Percentiles rank a stretch among this genome's conserved stretches.
Evolutionary conservation across 2,329 filamentous ascomycete species (phyloP).

Genomic region (Colletotrichum lini): DNA sequence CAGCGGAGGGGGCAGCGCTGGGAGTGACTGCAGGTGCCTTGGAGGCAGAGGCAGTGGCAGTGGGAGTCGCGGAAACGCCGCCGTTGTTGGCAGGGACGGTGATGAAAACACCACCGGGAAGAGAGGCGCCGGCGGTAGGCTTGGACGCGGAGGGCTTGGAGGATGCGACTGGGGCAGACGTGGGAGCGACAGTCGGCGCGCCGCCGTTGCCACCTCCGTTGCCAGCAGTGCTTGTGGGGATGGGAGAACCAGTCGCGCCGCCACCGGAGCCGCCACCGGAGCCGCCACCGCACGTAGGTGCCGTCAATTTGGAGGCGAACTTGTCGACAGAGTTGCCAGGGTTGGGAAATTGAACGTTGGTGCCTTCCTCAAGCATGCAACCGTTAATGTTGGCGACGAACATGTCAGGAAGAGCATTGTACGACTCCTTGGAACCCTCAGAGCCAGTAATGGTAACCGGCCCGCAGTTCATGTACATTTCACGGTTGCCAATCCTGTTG

Average conservation of each 20-base stretch:
- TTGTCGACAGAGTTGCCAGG: neutral
- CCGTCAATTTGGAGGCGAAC: too few relatives aligned
- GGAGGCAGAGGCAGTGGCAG: conserved; percentile 38
- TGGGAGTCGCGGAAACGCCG: conserved; percentile 43
- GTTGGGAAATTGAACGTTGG: conserved; percentile 41
- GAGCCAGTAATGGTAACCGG: conserved; percentile 75
- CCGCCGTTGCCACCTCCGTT: conserved; percentile 10
- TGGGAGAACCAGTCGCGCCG: neutral
- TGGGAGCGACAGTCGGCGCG: conserved; percentile 35
- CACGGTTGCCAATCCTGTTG: conserved; percentile 92
- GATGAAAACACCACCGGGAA: conserved; percentile 59
- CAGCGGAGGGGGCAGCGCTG: conserved; percentile 30
- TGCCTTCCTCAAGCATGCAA: neutral
- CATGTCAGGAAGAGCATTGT: conserved; percentile 78
- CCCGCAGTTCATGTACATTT: conserved; percentile 98
- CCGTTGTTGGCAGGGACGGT: conserved; percentile 46
- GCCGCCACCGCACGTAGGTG: too few relatives aligned
- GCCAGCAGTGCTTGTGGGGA: neutral
- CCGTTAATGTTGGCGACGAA: conserved; percentile 54
- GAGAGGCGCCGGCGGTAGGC: conserved; percentile 17
- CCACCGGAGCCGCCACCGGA: conserved; percentile 12
- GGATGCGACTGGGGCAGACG: conserved; percentile 41
- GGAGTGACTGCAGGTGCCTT: conserved; percentile 38
- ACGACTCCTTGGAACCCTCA: conserved; percentile 65
- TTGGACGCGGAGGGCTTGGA: conserved; percentile 37